Conservation (phyloP, 2,329 filamentous ascomycete species). For the Fusarium albidum region DNA sequence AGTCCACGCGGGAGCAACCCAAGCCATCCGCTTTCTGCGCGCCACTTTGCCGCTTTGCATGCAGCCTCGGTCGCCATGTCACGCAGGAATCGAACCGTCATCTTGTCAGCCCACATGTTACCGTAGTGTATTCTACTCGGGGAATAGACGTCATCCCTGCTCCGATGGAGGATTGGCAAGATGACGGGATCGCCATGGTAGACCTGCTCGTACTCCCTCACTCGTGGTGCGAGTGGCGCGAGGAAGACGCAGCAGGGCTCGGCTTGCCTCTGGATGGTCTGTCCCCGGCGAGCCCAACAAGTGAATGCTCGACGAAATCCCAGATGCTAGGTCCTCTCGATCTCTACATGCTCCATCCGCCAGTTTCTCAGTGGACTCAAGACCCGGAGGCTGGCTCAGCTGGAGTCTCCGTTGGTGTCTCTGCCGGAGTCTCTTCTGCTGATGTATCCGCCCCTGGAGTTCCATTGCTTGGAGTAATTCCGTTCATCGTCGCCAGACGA, state of each 20-base stretch:
- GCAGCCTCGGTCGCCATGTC: slow-evolving; percentile 9
- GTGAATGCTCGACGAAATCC: slow-evolving; percentile 35
- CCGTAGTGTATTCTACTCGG: slow-evolving; percentile 41
- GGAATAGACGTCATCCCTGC: slow-evolving; percentile 38
- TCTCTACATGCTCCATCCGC: slow-evolving; percentile 31
- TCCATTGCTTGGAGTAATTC: slow-evolving; percentile 18
- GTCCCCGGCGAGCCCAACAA: slow-evolving; percentile 34
- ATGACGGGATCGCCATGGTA: slow-evolving; percentile 39
- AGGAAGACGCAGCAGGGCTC: slow-evolving; percentile 40
- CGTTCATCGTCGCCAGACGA: slow-evolving; percentile 52
- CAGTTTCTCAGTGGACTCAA: slow-evolving; percentile 28
- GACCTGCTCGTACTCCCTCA: slow-evolving; percentile 37
- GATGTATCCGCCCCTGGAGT: slow-evolving; percentile 23
- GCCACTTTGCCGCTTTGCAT: not conserved
- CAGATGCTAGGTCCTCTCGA: slow-evolving; percentile 36
- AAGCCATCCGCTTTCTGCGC: slow-evolving; percentile 9
- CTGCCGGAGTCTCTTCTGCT: slow-evolving; percentile 26
- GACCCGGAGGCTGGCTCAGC: slow-evolving; percentile 36
- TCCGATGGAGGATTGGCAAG: slow-evolving; percentile 36
- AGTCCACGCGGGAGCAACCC: slow-evolving; percentile 16
- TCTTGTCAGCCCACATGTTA: slow-evolving; percentile 28
- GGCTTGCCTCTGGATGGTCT: slow-evolving; percentile 43
- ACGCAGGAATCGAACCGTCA: slow-evolving; percentile 17
- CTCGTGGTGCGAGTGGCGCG: slow-evolving; percentile 25
- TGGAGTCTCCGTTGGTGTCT: slow-evolving; percentile 27